These are phyloP conservation scores for Mortierella polycephala DNA, from an alignment of 371 early-diverging fungal species.

Conservation along the genomic window DNA sequence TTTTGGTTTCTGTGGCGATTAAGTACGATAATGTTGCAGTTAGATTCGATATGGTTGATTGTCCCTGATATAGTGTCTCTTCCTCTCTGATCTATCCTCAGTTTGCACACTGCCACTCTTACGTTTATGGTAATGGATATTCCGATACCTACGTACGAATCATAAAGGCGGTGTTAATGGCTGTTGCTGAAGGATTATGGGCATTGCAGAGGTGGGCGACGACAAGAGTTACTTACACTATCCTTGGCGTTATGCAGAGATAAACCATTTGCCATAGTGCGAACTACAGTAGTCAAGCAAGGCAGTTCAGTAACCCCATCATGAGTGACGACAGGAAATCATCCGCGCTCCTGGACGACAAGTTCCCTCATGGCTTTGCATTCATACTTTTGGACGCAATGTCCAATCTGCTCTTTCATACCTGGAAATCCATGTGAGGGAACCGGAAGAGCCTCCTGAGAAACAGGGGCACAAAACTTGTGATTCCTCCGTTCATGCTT, in stretches of 20 bases:
- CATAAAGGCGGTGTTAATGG: too few relatives aligned
- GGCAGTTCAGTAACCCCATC: too few relatives aligned
- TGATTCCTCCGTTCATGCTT: conserved; percentile 18
- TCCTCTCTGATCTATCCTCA: too few relatives aligned
- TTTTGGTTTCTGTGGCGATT: conserved; percentile 84
- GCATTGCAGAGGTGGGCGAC: too few relatives aligned
- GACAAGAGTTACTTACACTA: conserved; percentile 74
- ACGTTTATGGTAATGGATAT: conserved; percentile 94
- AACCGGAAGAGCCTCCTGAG: conserved; percentile 75
- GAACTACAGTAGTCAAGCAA: conserved; percentile 59
- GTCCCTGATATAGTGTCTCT: neutral
- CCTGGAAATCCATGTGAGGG: conserved; percentile 91
- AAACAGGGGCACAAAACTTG: conserved; percentile 55
- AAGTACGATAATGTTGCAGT: neutral
- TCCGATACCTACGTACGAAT: conserved; percentile 73
- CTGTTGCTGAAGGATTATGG: too few relatives aligned
- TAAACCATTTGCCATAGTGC: conserved; percentile 95
- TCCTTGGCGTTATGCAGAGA: conserved; percentile 82
- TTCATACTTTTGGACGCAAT: too few relatives aligned
- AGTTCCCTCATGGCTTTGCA: too few relatives aligned
- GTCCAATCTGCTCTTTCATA: conserved; percentile 16
- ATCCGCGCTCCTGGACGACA: too few relatives aligned
- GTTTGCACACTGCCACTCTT: conserved; percentile 28
- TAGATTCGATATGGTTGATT: too few relatives aligned
- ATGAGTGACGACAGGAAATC: too few relatives aligned